Percentiles rank a stretch among this genome's conserved stretches.
Conservation (phyloP, 768 basidiomycete species). For the Mycena floridula region DNA sequence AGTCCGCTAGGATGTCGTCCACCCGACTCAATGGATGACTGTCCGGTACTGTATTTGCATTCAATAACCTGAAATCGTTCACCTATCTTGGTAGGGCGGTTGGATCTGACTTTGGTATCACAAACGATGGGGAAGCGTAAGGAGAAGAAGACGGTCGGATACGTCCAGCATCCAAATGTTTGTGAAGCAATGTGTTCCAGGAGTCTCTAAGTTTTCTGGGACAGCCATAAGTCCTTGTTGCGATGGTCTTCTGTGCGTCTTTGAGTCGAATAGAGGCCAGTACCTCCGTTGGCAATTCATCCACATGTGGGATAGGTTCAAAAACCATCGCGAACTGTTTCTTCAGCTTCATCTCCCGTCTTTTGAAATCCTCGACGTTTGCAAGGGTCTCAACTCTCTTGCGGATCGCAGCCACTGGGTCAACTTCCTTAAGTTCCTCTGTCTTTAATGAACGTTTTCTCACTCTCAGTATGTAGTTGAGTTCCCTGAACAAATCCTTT, state of each 20-base stretch:
- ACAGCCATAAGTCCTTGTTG: neutral
- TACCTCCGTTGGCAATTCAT: conserved; percentile 14
- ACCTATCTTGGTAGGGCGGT: neutral
- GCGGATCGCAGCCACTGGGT: neutral
- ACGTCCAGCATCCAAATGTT: neutral
- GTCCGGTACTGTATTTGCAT: too few relatives aligned
- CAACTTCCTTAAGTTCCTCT: neutral
- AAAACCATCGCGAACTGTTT: conserved; percentile 12
- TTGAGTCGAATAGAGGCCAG: conserved; percentile 14
- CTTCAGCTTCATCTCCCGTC: conserved; percentile 1
- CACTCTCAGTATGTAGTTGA: neutral
- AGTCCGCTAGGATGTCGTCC: too few relatives aligned
- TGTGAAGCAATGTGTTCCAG: neutral
- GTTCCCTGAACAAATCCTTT: neutral
- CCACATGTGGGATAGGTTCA: conserved; percentile 13
- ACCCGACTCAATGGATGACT: too few relatives aligned
- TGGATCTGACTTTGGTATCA: neutral
- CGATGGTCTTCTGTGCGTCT: conserved; percentile 9
- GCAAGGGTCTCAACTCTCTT: neutral
- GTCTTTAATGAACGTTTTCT: neutral
- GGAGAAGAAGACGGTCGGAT: neutral
- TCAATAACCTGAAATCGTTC: too few relatives aligned
- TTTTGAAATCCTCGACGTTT: neutral
- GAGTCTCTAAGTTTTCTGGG: neutral
- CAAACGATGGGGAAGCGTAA: neutral